These are phyloP conservation scores for Pseudevernia furfuracea DNA, from an alignment of 495 filamentous ascomycete genomes.

Conservation along the genomic window DNA sequence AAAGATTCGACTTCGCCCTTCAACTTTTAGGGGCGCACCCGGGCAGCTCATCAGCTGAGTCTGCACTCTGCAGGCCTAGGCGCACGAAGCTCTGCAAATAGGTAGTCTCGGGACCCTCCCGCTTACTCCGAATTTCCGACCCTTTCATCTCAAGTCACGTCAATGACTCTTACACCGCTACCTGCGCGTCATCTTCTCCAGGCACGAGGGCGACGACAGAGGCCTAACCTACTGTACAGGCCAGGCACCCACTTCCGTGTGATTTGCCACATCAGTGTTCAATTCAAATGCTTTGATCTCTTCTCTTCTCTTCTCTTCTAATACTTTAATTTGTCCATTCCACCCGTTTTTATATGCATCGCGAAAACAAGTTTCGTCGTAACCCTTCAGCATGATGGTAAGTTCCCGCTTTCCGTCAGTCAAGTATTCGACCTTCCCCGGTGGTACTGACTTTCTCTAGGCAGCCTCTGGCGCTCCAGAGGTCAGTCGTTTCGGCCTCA, in stretches of 20 bases:
- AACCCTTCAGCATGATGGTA: slow-evolving; percentile 16
- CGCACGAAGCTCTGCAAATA: slow-evolving; percentile 16
- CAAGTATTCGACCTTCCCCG: background rate
- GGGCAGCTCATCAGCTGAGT: slow-evolving; percentile 7
- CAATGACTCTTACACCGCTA: slow-evolving; percentile 7
- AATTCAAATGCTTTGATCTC: background rate
- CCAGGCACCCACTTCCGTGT: slow-evolving; percentile 9
- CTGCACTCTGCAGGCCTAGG: background rate
- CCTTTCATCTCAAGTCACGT: background rate
- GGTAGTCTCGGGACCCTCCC: slow-evolving; percentile 7
- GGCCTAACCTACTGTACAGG: background rate
- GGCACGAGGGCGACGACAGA: slow-evolving; percentile 12
- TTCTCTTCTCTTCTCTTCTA: background rate
- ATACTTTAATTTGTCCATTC: background rate
- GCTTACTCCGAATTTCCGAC: background rate
- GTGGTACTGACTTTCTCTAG: slow-evolving; percentile 17
- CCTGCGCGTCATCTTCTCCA: slow-evolving; percentile 7
- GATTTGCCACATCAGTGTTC: background rate
- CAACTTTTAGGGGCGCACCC: background rate
- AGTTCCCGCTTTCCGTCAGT: slow-evolving; percentile 6
- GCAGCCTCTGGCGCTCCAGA: slow-evolving; percentile 15
- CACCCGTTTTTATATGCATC: slow-evolving; percentile 6
- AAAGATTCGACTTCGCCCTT: background rate
- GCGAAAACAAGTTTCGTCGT: background rate
- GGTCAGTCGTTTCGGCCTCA: slow-evolving; percentile 60